Conservation (phyloP, 805 yeast genomes). For the Metschnikowia sp. region DNA sequence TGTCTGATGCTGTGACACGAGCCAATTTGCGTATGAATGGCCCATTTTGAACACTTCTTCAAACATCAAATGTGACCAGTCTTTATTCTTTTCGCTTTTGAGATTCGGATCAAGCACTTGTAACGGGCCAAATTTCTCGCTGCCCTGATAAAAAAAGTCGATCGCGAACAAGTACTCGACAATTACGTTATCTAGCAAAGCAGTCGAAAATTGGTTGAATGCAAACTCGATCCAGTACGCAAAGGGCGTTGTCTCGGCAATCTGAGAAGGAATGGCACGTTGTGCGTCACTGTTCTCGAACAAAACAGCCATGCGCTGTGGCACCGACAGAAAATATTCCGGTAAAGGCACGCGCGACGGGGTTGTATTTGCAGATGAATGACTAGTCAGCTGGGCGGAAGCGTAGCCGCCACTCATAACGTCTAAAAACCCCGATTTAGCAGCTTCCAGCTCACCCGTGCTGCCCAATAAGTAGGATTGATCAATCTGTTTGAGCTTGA, state of each 20-base stretch:
- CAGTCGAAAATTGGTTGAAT: slow-evolving; percentile 67
- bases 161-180: slow-evolving; percentile 72
- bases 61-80: slow-evolving; percentile 39
- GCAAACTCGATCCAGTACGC: slow-evolving; percentile 70
- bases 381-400: not conserved
- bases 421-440: slow-evolving; percentile 14
- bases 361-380: not conserved
- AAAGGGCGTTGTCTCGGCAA: slow-evolving; percentile 73
- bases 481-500: slow-evolving; percentile 56
- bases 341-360: slow-evolving; percentile 26
- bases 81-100: slow-evolving; percentile 11
- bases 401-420: slow-evolving; percentile 7
- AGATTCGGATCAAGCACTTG: slow-evolving; percentile 10
- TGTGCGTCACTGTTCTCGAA: slow-evolving; percentile 31
- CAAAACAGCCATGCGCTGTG: slow-evolving; percentile 59
- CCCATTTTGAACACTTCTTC: slow-evolving; percentile 37
- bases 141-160: slow-evolving; percentile 61
- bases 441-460: slow-evolving; percentile 20
- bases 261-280: slow-evolving; percentile 64
- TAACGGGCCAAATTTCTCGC: slow-evolving; percentile 31
- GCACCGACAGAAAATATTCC: slow-evolving; percentile 53
- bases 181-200: slow-evolving; percentile 70
- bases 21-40: slow-evolving; percentile 45
- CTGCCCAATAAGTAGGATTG: slow-evolving; percentile 53
- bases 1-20: slow-evolving; percentile 38